Conservation (phyloP, 164 flowering plant genomes). For the Tinospora cordifolia region DNA sequence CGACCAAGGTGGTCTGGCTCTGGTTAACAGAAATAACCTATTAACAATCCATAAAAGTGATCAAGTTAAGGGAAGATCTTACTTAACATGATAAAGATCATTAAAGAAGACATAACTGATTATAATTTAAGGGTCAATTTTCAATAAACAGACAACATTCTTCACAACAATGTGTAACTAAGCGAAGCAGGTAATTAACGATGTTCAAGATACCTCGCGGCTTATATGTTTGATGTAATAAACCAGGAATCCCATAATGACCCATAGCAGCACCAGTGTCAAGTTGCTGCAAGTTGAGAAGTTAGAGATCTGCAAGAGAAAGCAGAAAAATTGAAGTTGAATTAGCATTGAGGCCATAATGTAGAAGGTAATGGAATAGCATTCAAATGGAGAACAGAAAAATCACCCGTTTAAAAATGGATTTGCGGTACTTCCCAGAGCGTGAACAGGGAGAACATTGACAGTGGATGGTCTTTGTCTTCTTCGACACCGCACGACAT, state of each 20-base stretch:
- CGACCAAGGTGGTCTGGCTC: too few species aligned
- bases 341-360: background rate
- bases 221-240: conserved; percentile 72
- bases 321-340: conserved; percentile 2
- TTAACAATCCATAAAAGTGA: too few species aligned
- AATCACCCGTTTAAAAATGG: conserved; percentile 63
- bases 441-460: conserved; percentile 61
- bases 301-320: conserved; percentile 59
- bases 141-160: background rate
- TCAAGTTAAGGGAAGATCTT: too few species aligned
- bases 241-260: conserved; percentile 61
- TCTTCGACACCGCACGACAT: conserved; percentile 62
- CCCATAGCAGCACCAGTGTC: conserved; percentile 80
- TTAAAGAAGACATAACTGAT: too few species aligned
- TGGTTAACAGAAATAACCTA: too few species aligned
- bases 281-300: conserved; percentile 80
- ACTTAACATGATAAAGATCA: too few species aligned
- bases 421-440: conserved; percentile 80
- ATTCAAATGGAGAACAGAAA: background rate
- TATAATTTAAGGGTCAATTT: background rate
- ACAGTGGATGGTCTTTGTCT: conserved; percentile 63
- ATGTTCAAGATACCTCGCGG: conserved; percentile 47
- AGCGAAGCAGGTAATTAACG: background rate
- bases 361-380: background rate
- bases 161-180: background rate